phyloP scores from a whole-genome alignment of 2,329 filamentous ascomycete species.

The Sporothrix curviconia region DNA sequence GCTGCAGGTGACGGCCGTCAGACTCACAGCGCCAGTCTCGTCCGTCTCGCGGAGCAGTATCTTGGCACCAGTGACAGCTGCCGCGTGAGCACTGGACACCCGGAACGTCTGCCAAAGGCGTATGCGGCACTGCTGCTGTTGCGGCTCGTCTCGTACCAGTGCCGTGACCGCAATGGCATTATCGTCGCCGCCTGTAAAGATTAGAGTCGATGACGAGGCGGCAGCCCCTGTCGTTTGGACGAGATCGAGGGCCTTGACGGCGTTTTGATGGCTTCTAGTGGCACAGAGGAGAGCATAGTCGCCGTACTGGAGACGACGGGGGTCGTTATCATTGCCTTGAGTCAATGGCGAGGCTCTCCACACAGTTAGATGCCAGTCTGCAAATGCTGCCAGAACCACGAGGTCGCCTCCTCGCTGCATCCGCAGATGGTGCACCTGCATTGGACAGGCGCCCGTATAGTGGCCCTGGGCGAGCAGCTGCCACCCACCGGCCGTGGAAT shows the following conservation, averaged over 20 bases:
- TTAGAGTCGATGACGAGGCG: constrained; percentile 26
- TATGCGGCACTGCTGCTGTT: constrained; percentile 7
- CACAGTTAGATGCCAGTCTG: constrained; percentile 68
- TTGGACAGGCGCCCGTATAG: constrained; percentile 71
- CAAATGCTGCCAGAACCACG: constrained; percentile 62
- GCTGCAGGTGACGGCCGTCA: constrained; percentile 32
- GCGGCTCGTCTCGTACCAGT: constrained; percentile 32
- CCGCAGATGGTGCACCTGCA: constrained; percentile 49
- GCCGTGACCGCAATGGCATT: constrained; percentile 61
- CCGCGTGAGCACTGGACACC: constrained; percentile 59
- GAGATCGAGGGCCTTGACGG: constrained; percentile 61
- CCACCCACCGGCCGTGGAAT: constrained; percentile 36
- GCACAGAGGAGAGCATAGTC: constrained; percentile 19
- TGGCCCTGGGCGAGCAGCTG: constrained; percentile 44
- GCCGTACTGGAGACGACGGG: constrained; percentile 18
- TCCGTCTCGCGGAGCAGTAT: constrained; percentile 26
- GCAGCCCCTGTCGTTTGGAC: too few relatives aligned
- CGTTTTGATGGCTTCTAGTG: constrained; percentile 59
- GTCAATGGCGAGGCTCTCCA: constrained; percentile 36
- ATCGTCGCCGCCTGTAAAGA: constrained; percentile 82
- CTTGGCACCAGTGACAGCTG: constrained; percentile 58
- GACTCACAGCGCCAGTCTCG: constrained; percentile 16
- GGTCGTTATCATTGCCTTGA: neutral
- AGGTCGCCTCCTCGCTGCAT: constrained; percentile 22
- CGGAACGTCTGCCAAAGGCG: constrained; percentile 20